phyloP scores from a whole-genome alignment of 2,329 filamentous ascomycete species.

The Stagonosporopsis vannaccii region DNA sequence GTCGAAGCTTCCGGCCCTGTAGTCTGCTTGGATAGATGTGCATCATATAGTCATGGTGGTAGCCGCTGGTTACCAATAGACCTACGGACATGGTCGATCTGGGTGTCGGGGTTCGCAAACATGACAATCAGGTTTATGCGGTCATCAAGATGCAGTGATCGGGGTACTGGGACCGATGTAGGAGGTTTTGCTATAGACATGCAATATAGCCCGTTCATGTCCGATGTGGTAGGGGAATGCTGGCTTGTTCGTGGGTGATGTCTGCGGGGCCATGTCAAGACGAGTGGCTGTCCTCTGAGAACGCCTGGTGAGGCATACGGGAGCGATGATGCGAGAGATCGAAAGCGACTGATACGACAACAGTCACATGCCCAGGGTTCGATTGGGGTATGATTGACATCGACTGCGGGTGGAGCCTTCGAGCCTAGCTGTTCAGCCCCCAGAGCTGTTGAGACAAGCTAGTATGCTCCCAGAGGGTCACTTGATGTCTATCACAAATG shows the following conservation, averaged over 20 bases:
- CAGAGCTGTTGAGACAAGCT: slow-evolving; percentile 4
- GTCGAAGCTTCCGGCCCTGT: slow-evolving; percentile 9
- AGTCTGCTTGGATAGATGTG: slow-evolving; percentile 10
- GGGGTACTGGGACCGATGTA: neutral
- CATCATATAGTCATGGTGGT: slow-evolving; percentile 7
- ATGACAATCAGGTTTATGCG: slow-evolving; percentile 24
- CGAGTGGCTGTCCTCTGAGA: slow-evolving; percentile 3
- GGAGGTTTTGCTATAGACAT: neutral
- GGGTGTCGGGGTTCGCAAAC: slow-evolving; percentile 4
- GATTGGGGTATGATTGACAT: neutral
- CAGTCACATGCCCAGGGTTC: slow-evolving; percentile 1
- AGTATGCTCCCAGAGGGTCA: slow-evolving; percentile 1
- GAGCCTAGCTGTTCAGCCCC: neutral
- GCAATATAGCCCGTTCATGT: neutral
- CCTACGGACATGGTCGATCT: neutral
- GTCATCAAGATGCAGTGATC: slow-evolving; percentile 20
- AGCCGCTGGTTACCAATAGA: neutral
- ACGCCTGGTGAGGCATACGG: neutral
- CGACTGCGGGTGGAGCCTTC: neutral
- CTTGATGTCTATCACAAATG: slow-evolving; percentile 3
- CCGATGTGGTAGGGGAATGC: slow-evolving; percentile 17
- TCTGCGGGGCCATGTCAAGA: slow-evolving; percentile 20
- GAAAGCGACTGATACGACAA: slow-evolving; percentile 1
- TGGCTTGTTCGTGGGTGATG: slow-evolving; percentile 25
- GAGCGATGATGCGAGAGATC: neutral